phyloP scores from a whole-genome alignment of 1,139 yeast species.

The Debaryomyces robertsiae region DNA sequence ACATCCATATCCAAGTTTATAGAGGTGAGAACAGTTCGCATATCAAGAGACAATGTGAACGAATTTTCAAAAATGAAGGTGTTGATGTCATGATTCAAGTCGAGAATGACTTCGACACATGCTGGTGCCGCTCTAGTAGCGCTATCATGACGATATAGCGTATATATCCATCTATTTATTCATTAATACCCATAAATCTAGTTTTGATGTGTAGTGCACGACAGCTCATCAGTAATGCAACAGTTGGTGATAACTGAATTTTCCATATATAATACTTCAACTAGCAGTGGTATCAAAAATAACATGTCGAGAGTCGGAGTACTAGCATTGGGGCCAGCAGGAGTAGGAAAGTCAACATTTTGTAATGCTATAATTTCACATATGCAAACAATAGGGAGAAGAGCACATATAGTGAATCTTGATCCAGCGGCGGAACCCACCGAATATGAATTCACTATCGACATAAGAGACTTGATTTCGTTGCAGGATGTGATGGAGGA shows the following conservation, averaged over 20 bases:
- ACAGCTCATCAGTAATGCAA: constrained; percentile 7
- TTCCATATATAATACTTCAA: neutral
- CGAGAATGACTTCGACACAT: constrained; percentile 57
- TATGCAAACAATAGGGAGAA: constrained; percentile 86
- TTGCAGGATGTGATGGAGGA: constrained; percentile 97
- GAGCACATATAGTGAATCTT: constrained; percentile 91
- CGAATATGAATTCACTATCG: constrained; percentile 89
- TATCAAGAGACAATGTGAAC: constrained; percentile 64
- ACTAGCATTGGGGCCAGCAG: constrained; percentile 96
- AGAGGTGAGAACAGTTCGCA: constrained; percentile 68
- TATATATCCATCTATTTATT: constrained; percentile 5
- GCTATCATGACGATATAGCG: constrained; percentile 8
- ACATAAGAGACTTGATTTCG: constrained; percentile 87
- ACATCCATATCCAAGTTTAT: constrained; percentile 67
- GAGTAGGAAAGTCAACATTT: constrained; percentile 92
- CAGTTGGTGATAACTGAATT: constrained; percentile 5
- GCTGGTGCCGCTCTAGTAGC: constrained; percentile 53
- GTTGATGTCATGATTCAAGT: constrained; percentile 62
- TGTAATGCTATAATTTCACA: constrained; percentile 85
- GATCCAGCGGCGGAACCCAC: constrained; percentile 98
- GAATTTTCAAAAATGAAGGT: constrained; percentile 31
- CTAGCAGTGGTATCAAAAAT: neutral
- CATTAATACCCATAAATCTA: neutral
- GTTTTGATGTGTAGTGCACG: constrained; percentile 1
- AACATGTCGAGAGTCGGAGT: constrained; percentile 93